Evolutionary conservation across 345 rosid species (phyloP).

Genomic region (Citrus mangshanensis): DNA sequence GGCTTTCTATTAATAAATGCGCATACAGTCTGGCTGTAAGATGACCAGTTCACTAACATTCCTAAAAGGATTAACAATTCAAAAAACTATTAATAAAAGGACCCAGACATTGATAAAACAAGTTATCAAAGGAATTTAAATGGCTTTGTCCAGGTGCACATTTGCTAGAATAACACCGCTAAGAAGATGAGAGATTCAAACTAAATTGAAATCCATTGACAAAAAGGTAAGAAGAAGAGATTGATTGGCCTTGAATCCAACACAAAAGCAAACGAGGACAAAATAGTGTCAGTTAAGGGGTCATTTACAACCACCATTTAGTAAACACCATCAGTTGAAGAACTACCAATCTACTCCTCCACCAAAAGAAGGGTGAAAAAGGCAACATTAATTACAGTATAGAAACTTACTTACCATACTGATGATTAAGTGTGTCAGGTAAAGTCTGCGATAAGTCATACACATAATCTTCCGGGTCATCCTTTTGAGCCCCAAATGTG

Average conservation of each 20-base stretch:
- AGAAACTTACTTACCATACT: conserved; percentile 46
- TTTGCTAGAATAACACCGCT: background rate
- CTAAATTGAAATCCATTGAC: background rate
- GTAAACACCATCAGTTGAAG: background rate
- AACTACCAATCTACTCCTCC: background rate
- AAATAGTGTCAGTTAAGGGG: background rate
- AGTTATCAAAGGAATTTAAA: background rate
- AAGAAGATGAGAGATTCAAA: background rate
- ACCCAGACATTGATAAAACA: background rate
- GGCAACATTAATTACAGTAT: background rate
- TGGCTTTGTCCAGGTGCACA: background rate
- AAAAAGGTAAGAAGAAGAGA: background rate
- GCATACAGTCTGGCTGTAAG: background rate
- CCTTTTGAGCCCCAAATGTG: conserved; percentile 30
- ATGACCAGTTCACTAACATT: background rate
- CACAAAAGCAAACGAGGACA: conserved; percentile 1
- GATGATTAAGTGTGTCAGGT: conserved; percentile 48
- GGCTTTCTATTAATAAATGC: background rate
- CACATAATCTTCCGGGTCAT: conserved; percentile 23
- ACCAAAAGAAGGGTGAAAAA: background rate
- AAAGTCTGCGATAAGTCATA: conserved; percentile 61
- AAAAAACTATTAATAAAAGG: background rate
- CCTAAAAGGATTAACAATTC: background rate
- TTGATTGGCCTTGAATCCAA: conserved; percentile 6
- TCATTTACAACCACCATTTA: background rate